Conservation (phyloP, 371 early-diverging fungal species). For the Mucor indicus region DNA sequence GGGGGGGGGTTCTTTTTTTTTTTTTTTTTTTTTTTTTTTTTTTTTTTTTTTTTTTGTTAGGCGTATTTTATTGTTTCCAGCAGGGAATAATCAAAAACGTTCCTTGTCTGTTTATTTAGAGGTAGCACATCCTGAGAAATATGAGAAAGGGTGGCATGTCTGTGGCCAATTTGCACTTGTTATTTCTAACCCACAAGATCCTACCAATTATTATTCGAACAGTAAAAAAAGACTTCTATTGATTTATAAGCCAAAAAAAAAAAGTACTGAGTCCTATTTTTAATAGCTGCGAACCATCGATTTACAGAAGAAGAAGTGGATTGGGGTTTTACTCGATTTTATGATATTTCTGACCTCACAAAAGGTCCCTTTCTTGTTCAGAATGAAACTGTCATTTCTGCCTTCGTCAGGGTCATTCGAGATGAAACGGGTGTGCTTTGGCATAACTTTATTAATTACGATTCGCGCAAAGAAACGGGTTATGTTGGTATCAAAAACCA, state of each 20-base stretch:
- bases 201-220: slow-evolving; percentile 57
- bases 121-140: slow-evolving; percentile 64
- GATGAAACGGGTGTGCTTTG: slow-evolving; percentile 93
- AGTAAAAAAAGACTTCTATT: no score
- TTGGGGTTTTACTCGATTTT: slow-evolving; percentile 92
- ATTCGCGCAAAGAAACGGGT: slow-evolving; percentile 89
- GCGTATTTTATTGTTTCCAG: slow-evolving; percentile 88
- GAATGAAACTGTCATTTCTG: slow-evolving; percentile 67
- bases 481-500: slow-evolving; percentile 96
- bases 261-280: no score
- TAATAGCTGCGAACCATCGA: slow-evolving; percentile 76
- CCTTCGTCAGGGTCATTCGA: slow-evolving; percentile 75
- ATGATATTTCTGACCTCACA: slow-evolving; percentile 55
- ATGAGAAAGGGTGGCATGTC: slow-evolving; percentile 63
- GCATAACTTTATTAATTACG: slow-evolving; percentile 63
- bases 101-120: slow-evolving; percentile 81
- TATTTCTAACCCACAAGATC: slow-evolving; percentile 75
- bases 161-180: slow-evolving; percentile 86
- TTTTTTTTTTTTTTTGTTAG: slow-evolving; percentile 31
- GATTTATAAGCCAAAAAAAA: no score
- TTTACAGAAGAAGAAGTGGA: slow-evolving; percentile 83
- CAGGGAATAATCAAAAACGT: slow-evolving; percentile 77
- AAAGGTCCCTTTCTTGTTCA: slow-evolving; percentile 59
- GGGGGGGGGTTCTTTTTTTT: no score
- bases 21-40: no score